A percentile compares a stretch with the other conserved stretches of the same genome.
These are phyloP conservation scores for Leishmania braziliensis DNA, from an alignment of 208 protist species.

Conservation along the genomic window DNA sequence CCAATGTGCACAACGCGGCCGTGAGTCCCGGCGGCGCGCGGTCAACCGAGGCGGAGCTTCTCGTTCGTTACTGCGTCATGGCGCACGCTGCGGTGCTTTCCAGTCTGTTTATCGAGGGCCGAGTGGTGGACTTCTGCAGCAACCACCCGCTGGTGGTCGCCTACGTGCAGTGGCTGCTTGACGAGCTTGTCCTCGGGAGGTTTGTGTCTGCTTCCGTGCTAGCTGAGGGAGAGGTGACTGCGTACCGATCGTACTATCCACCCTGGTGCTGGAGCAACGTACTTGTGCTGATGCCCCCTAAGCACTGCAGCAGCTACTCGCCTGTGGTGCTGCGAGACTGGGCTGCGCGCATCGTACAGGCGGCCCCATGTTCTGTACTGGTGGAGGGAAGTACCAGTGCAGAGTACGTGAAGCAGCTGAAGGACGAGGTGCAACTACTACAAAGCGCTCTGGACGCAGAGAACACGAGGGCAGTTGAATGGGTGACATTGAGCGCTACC, in stretches of 20 bases:
- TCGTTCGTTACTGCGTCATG: slow-evolving; percentile 52
- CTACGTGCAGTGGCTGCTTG: slow-evolving; percentile 67
- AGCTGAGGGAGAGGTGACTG: slow-evolving; percentile 1
- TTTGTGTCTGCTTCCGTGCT: slow-evolving; percentile 37
- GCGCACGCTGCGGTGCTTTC: slow-evolving; percentile 72
- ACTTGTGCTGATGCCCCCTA: slow-evolving; percentile 58
- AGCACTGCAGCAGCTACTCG: slow-evolving; percentile 15
- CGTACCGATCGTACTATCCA: slow-evolving; percentile 50
- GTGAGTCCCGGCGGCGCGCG: neutral
- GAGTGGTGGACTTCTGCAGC: slow-evolving; percentile 56
- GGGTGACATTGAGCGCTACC: slow-evolving; percentile 11
- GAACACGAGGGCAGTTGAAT: neutral
- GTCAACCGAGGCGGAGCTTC: slow-evolving; percentile 9
- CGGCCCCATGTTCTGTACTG: slow-evolving; percentile 60
- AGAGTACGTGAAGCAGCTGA: slow-evolving; percentile 26
- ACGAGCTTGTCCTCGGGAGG: slow-evolving; percentile 40
- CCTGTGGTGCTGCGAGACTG: slow-evolving; percentile 8
- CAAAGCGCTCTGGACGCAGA: neutral
- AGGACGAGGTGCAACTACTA: slow-evolving; percentile 24
- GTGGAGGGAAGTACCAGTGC: slow-evolving; percentile 25
- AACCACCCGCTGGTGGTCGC: slow-evolving; percentile 42
- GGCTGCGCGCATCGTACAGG: slow-evolving; percentile 44
- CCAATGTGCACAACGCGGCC: neutral
- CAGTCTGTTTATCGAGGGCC: slow-evolving; percentile 74
- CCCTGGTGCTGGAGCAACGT: slow-evolving; percentile 44